Conservation (phyloP, 306 rosid genomes). For the Mimosa bimucronata region DNA sequence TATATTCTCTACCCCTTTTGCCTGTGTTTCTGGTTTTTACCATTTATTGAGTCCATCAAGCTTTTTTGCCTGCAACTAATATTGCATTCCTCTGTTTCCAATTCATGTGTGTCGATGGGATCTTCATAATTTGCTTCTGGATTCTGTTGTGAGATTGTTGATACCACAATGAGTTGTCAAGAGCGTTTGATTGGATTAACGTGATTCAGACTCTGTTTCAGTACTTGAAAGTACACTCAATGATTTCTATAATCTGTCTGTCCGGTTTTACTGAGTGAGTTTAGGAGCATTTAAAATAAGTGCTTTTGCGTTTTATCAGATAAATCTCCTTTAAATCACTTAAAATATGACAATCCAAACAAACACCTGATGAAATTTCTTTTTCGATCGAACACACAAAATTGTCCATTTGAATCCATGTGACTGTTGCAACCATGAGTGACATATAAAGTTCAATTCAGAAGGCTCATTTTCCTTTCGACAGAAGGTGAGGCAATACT, state of each 20-base stretch:
- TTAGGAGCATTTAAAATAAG: too few species aligned
- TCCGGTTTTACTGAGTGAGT: background rate
- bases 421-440: background rate
- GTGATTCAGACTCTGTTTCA: conserved; percentile 2
- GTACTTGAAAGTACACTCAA: background rate
- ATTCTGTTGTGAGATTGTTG: conserved; percentile 29
- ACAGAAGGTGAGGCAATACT: background rate
- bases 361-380: background rate
- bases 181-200: conserved; percentile 10
- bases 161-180: conserved; percentile 12
- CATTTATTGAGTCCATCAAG: conserved; percentile 20
- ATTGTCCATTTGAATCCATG: background rate
- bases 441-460: background rate
- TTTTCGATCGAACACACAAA: background rate
- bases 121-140: conserved; percentile 33
- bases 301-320: too few species aligned
- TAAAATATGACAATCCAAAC: too few species aligned
- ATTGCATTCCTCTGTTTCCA: conserved; percentile 16
- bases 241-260: background rate
- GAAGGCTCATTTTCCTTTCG: background rate
- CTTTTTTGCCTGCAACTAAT: conserved; percentile 18
- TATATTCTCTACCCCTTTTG: conserved; percentile 9
- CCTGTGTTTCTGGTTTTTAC: conserved; percentile 23
- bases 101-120: conserved; percentile 36
- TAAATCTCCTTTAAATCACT: too few species aligned